phyloP scores from a whole-genome alignment of 441 rosid species.

The Erodium texanum region DNA sequence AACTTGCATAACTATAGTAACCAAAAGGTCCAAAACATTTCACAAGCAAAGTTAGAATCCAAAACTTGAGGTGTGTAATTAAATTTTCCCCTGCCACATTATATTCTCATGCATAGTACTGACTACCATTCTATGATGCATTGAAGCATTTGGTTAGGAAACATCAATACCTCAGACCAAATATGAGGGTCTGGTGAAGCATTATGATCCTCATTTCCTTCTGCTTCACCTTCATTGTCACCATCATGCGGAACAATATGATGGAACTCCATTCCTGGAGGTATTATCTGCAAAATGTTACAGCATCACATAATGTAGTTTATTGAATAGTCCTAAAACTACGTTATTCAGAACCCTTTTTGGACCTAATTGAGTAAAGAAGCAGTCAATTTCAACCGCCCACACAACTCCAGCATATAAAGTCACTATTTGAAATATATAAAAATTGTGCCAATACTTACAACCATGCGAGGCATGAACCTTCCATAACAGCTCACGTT shows the following conservation, averaged over 20 bases:
- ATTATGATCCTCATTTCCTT: slow-evolving; percentile 63
- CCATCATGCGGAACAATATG: slow-evolving; percentile 78
- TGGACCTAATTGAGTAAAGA: not conserved
- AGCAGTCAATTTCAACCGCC: not conserved
- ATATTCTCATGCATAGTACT: not conserved
- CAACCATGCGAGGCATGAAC: slow-evolving; percentile 83
- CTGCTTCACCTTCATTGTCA: slow-evolving; percentile 67
- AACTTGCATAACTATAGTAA: not conserved
- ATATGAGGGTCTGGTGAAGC: slow-evolving; percentile 71
- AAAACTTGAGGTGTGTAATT: not conserved
- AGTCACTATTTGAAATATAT: not conserved
- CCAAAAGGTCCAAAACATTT: not conserved
- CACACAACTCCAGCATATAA: not conserved
- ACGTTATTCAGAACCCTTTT: not conserved
- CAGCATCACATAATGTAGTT: not conserved
- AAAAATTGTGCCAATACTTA: slow-evolving; percentile 33
- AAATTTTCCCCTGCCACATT: not conserved
- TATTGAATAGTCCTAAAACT: not conserved
- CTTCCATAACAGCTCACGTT: slow-evolving; percentile 80
- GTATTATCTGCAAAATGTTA: slow-evolving; percentile 44
- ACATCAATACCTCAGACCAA: slow-evolving; percentile 62
- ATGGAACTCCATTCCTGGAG: slow-evolving; percentile 96
- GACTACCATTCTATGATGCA: slow-evolving; percentile 12
- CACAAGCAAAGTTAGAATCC: not conserved
- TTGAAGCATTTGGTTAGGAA: slow-evolving; percentile 11